Conservation (phyloP, 1,284 basidiomycete genomes). For the Puccinia horiana region DNA sequence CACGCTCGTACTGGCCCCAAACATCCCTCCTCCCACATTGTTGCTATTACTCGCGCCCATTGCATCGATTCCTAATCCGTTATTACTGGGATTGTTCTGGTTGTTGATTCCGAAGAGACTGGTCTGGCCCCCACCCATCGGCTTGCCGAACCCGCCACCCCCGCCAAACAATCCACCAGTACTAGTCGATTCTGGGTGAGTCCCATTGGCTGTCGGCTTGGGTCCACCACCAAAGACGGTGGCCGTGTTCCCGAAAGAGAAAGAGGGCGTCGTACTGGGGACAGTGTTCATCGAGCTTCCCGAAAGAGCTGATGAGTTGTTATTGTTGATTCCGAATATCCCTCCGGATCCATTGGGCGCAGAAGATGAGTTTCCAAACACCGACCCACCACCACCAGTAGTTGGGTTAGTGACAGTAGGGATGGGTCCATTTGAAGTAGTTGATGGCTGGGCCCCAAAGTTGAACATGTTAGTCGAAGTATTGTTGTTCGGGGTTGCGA, state of each 20-base stretch:
- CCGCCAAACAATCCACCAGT: neutral
- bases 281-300: neutral
- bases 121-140: neutral
- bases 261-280: neutral
- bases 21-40: neutral
- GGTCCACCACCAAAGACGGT: neutral
- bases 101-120: neutral
- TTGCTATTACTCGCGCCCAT: neutral
- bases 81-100: neutral
- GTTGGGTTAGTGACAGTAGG: neutral
- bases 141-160: neutral
- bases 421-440: neutral
- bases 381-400: neutral
- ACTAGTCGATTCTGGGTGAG: neutral
- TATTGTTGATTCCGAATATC: constrained; percentile 6
- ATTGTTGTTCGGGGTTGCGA: constrained; percentile 10
- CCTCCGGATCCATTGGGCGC: neutral
- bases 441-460: constrained; percentile 6
- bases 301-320: neutral
- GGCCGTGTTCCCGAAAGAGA: neutral
- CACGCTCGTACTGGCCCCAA: neutral
- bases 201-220: neutral
- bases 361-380: neutral
- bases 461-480: constrained; percentile 9
- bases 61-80: neutral